A percentile compares a stretch with the other conserved stretches of the same genome.
Conservation (phyloP, 2,329 filamentous ascomycete species). For the Pseudogymnoascus sp. region DNA sequence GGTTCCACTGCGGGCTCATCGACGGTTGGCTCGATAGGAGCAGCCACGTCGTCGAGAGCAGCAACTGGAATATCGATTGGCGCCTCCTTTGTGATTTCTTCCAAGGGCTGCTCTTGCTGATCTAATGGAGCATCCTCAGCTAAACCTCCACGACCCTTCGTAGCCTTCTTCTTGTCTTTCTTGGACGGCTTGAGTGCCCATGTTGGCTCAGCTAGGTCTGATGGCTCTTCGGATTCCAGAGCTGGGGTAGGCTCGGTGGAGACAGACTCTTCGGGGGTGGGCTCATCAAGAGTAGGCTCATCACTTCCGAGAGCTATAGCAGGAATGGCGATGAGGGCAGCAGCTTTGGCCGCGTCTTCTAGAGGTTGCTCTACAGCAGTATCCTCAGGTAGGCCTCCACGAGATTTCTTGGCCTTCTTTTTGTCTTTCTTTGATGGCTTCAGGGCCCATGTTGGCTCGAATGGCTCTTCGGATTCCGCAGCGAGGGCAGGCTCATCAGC, state of each 20-base stretch:
- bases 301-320: neutral
- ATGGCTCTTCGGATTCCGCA: neutral
- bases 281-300: neutral
- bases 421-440: slow-evolving; percentile 34
- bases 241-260: neutral
- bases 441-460: neutral
- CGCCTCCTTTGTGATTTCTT: neutral
- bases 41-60: neutral
- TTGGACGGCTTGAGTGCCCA: slow-evolving; percentile 3
- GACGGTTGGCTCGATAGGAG: neutral
- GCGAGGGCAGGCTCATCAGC: neutral
- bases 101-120: neutral
- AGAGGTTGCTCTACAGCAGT: slow-evolving; percentile 4
- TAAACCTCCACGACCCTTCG: neutral
- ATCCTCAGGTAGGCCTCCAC: slow-evolving; percentile 12
- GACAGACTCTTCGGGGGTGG: neutral
- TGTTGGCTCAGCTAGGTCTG: slow-evolving; percentile 17
- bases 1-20: slow-evolving; percentile 2
- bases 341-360: neutral
- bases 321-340: neutral
- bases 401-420: slow-evolving; percentile 30
- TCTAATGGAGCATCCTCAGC: neutral
- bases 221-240: slow-evolving; percentile 17
- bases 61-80: neutral
- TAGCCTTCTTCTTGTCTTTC: slow-evolving; percentile 11